Evolutionary conservation across 139 green algal species (phyloP).

Genomic region (Limnomonas spitsbergensis): DNA sequence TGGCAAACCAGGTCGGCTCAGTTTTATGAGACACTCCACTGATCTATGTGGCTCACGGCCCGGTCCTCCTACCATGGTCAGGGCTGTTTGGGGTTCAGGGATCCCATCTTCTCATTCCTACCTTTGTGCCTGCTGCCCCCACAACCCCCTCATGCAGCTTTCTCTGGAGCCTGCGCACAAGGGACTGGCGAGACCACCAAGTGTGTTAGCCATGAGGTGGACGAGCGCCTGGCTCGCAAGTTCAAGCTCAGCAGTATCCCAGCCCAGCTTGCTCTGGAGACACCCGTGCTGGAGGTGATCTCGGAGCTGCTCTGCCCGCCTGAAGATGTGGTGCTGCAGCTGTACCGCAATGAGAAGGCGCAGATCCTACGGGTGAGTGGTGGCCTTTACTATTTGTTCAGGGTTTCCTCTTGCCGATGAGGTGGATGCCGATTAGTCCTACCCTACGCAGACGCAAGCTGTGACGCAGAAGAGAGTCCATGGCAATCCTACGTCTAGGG

Average conservation of each 20-base stretch:
- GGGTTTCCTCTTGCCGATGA: conserved; percentile 8
- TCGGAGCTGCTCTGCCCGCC: conserved; percentile 43
- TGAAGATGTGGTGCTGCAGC: conserved; percentile 39
- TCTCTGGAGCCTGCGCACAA: neutral
- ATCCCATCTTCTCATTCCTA: too few species aligned
- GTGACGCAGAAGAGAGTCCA: neutral
- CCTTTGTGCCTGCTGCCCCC: too few species aligned
- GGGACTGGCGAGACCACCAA: conserved; percentile 14
- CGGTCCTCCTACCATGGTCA: too few species aligned
- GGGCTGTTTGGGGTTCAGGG: too few species aligned
- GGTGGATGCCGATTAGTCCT: neutral
- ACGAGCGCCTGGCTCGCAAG: conserved; percentile 7
- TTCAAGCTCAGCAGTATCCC: conserved; percentile 2
- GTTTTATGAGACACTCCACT: too few species aligned
- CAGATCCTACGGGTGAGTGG: conserved; percentile 32
- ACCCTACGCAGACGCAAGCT: neutral
- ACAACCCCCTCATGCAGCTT: too few species aligned
- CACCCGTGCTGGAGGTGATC: conserved; percentile 9
- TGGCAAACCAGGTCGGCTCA: too few species aligned
- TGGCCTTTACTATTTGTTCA: neutral
- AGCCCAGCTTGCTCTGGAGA: neutral
- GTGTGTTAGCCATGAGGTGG: neutral
- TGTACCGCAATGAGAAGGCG: conserved; percentile 33
- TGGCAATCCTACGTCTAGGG: too few species aligned
- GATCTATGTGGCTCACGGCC: too few species aligned